Conservation (phyloP, 371 early-diverging fungal species). For the Mucor circinelloides region DNA sequence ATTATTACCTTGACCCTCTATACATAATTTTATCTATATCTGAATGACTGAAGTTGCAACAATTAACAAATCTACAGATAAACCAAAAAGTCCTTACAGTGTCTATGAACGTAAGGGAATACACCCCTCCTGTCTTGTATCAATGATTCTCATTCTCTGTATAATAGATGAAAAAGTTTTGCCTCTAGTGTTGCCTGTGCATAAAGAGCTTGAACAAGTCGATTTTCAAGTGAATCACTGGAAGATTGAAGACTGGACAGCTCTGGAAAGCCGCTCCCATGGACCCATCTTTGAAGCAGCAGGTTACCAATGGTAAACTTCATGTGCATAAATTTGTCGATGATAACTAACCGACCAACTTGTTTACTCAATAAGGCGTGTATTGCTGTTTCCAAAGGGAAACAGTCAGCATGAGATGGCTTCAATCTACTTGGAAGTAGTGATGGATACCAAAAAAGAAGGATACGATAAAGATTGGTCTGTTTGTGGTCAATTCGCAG, state of each 20-base stretch:
- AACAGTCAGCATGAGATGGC: slow-evolving; percentile 70
- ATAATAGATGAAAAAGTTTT: slow-evolving; percentile 35
- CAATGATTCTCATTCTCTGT: not conserved
- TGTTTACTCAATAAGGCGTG: slow-evolving; percentile 56
- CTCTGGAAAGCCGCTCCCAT: slow-evolving; percentile 51
- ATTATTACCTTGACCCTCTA: not conserved
- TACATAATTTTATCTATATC: not conserved
- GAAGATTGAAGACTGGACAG: slow-evolving; percentile 59
- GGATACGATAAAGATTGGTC: slow-evolving; percentile 65
- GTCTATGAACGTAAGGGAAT: slow-evolving; percentile 18
- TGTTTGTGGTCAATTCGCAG: slow-evolving; percentile 82
- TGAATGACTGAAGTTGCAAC: not conserved
- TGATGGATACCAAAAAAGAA: slow-evolving; percentile 57
- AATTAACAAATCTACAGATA: not conserved
- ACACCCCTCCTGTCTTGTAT: not conserved
- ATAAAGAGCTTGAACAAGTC: slow-evolving; percentile 48
- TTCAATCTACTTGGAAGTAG: slow-evolving; percentile 84
- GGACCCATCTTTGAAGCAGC: slow-evolving; percentile 64
- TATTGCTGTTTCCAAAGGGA: slow-evolving; percentile 89
- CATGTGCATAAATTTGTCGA: not conserved
- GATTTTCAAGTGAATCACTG: slow-evolving; percentile 60
- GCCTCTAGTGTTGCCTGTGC: slow-evolving; percentile 30
- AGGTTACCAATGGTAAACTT: slow-evolving; percentile 58
- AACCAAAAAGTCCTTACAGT: slow-evolving; percentile 5
- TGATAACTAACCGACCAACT: not conserved